Conservation (phyloP, 768 basidiomycete species). For the Thelephora ganbajun region DNA sequence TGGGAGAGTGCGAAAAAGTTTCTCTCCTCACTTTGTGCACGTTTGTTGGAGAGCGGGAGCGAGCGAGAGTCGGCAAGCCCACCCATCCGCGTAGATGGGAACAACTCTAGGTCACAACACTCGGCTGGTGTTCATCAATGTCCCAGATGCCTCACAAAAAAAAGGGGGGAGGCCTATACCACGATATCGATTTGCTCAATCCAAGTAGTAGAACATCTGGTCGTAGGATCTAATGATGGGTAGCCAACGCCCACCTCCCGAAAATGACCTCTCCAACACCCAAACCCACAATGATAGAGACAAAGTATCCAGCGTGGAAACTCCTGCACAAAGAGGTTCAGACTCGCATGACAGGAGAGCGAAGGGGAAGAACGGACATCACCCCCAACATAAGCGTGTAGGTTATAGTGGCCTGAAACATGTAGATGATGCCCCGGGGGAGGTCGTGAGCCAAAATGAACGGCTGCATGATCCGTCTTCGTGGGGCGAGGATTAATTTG, state of each 20-base stretch:
- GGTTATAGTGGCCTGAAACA: slow-evolving; percentile 43
- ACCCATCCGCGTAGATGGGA: too few relatives aligned
- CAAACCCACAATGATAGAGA: slow-evolving; percentile 56
- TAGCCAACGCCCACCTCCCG: slow-evolving; percentile 30
- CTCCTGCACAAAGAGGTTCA: slow-evolving; percentile 39
- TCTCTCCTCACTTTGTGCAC: slow-evolving; percentile 14
- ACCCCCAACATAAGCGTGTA: slow-evolving; percentile 73
- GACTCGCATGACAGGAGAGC: slow-evolving; percentile 6
- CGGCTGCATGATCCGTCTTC: slow-evolving; percentile 33
- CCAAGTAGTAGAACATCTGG: too few relatives aligned
- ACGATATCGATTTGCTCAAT: too few relatives aligned
- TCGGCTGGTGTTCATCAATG: too few relatives aligned
- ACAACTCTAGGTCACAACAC: too few relatives aligned
- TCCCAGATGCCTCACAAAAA: too few relatives aligned
- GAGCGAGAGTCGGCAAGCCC: too few relatives aligned
- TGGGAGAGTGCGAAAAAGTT: slow-evolving; percentile 12
- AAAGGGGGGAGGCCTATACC: too few relatives aligned
- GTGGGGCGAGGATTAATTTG: background rate
- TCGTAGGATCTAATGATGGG: too few relatives aligned
- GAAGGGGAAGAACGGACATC: slow-evolving; percentile 37
- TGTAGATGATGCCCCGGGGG: slow-evolving; percentile 52
- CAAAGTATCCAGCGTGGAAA: slow-evolving; percentile 66
- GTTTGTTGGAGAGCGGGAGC: slow-evolving; percentile 4
- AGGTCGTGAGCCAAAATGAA: slow-evolving; percentile 60
- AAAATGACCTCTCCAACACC: slow-evolving; percentile 66